Evolutionary conservation across 495 filamentous ascomycete genomes (phyloP).

Genomic region (Cenococcum geophilum): DNA sequence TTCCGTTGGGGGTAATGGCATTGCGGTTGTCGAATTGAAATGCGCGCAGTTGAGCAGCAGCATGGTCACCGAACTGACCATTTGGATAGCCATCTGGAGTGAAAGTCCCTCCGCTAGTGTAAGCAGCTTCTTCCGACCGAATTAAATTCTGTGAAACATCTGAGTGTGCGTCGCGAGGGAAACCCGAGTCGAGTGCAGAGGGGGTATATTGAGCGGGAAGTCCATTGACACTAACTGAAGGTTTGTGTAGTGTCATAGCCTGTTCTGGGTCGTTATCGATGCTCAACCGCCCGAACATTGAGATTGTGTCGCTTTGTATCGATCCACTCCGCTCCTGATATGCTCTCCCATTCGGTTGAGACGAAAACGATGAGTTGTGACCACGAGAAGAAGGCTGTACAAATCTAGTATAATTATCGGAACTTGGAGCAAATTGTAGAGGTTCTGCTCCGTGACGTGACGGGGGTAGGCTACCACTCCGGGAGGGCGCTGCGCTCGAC

Average conservation of each 20-base stretch:
- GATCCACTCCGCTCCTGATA: constrained; percentile 38
- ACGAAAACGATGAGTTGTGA: constrained; percentile 30
- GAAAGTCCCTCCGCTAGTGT: constrained; percentile 20
- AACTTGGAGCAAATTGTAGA: constrained; percentile 18
- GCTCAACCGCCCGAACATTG: constrained; percentile 18
- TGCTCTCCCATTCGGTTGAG: constrained; percentile 31
- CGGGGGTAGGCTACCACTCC: constrained; percentile 40
- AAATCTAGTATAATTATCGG: constrained; percentile 17
- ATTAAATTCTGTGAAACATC: constrained; percentile 9
- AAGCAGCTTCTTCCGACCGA: constrained; percentile 10
- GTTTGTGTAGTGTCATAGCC: constrained; percentile 12
- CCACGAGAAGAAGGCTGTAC: constrained; percentile 8
- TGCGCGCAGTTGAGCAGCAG: constrained; percentile 14
- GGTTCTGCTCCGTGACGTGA: constrained; percentile 39
- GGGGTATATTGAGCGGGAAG: constrained; percentile 15
- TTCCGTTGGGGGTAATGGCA: constrained; percentile 27
- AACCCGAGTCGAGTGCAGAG: constrained; percentile 6
- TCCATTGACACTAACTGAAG: constrained; percentile 27
- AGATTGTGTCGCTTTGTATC: constrained; percentile 38
- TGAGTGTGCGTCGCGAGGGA: constrained; percentile 6
- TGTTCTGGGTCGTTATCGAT: constrained; percentile 22
- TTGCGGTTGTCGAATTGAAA: constrained; percentile 26
- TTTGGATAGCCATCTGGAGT: constrained; percentile 31
- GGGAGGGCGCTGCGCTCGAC: constrained; percentile 35
- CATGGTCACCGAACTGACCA: constrained; percentile 22